Base-by-base conservation (phyloP, 768 basidiomycete species). In the Amanita muscaria region DNA sequence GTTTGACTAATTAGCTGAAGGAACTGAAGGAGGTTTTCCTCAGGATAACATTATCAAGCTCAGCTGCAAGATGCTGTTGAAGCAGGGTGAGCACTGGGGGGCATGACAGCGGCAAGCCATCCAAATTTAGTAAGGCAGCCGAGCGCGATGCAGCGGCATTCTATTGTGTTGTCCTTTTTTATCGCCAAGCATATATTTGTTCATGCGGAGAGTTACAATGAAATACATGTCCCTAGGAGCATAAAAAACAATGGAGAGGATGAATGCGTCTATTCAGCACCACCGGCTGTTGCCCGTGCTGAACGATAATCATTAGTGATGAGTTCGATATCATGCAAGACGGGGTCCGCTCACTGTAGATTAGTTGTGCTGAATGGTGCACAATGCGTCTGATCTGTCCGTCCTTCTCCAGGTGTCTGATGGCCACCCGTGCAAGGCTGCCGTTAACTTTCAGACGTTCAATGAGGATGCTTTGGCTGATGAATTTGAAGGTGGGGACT, bases 381-480 rank as follows among this genome's bases (percentile, higher is more conserved):
- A 98, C 88, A 56, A 99, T 89, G 54, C 80, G 78, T 76, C 94
- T 97, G 69, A 99, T 98, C 62, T 77, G 70, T 48, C 88, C 88
- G 58, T 97, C 91, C 71, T 80, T 88, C 77, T 90, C 88, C 67
- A 98, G 67, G 69, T 93, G 88, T 55, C 72, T 74, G 66, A 98
- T 96, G 42, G 89, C 89, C 52, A 86, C 62, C 45, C 93, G 87
- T 41, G 96, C 94, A 60, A 99, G 73, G 56, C 83, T 85, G 50
- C 96, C 96, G 66, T 93, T 93, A 65, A 99, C 76, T 63, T 97
- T 98, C 67, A 97, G 78, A 59, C 96, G 83, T 69, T 99, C 96
- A 62, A 99, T 96, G 69, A 99, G 88, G 67, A 93, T 92, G 60
- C 84, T 87, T 71, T 92, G 88, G 65, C 83, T 86, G 80, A 98